phyloP scores from a whole-genome alignment of 225 moss, liverwort and hornwort genomes.

The Takakia lepidozioides region DNA sequence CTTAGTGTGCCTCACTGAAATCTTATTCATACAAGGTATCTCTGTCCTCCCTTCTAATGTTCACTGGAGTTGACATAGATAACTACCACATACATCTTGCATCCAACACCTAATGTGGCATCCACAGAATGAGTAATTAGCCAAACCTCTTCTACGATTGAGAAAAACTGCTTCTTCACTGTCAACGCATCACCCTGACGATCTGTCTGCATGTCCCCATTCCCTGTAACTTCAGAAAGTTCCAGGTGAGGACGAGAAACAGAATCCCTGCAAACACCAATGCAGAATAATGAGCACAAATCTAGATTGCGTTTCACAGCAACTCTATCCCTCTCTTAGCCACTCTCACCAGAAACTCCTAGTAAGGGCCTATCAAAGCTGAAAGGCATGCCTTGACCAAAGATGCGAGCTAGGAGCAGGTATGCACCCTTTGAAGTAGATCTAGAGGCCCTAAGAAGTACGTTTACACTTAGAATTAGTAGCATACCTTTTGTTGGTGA shows the following conservation, averaged over 20 bases:
- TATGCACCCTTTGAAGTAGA: no score
- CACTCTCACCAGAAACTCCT: no score
- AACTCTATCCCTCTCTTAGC: no score
- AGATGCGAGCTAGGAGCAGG: no score
- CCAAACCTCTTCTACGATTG: slow-evolving; percentile 38
- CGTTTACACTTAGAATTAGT: no score
- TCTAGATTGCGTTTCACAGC: no score
- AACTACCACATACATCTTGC: background rate
- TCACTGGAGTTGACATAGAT: background rate
- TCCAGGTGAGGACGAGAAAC: slow-evolving; percentile 17
- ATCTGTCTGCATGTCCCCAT: slow-evolving; percentile 42
- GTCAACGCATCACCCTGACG: slow-evolving; percentile 75
- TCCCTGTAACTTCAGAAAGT: slow-evolving; percentile 23
- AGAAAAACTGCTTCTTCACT: slow-evolving; percentile 83
- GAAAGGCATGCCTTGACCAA: no score
- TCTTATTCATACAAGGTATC: slow-evolving; percentile 1
- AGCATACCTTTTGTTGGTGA: slow-evolving; percentile 82
- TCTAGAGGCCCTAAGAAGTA: no score
- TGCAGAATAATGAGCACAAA: no score
- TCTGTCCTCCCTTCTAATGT: no score
- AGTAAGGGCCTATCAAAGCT: no score
- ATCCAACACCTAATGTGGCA: no score
- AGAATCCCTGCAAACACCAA: slow-evolving; percentile 17
- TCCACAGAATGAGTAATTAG: background rate
- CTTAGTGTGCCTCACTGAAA: background rate